Evolutionary conservation across 495 filamentous ascomycete species (phyloP), one percentile per base, ranked within the genome.

Genomic region (Neurospora discreta): DNA sequence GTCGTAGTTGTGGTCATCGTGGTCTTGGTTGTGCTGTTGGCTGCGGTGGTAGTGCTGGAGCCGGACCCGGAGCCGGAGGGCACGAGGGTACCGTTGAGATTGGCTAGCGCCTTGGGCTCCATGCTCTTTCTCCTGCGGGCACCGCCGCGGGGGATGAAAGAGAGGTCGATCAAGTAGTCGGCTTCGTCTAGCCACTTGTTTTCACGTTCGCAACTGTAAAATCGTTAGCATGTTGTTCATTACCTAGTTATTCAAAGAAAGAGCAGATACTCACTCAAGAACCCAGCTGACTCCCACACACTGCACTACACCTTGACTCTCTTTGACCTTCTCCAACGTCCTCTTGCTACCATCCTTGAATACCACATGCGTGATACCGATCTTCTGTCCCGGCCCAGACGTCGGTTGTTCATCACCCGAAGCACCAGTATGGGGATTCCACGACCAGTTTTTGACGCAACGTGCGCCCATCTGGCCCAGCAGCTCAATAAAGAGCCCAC

Each of bases 321-420:
- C 86, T 69, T 89, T 85, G 9, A 96, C 92, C 79, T 97, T 98
- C 79, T 97, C 91, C 69, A 98, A 79, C 0, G 95, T 98, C 41
- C 91, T 87, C 70, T 92, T 89, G 10, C 90, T 90, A 52, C 95
- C 95, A 81, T 97, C 95, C 77, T 98, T 98, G 82, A 92, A 99
- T 2, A 99, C 89, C 1, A 99, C 92, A 76, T 99, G 95, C 5
- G 95, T 99, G 77, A 98, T 94, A 3, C 92, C 92, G 40, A 96
- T 84, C 78, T 90, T 92, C 33, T 65, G 52, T 33, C 52, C 52
- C 0, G 52, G 26, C 0, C 13, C 26, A 65, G 52, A 65, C 2
- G 33, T 26, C 52, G 52, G 52, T 1, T 65, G 52, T 1, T 65
- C 52, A 65, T 65, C 52, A 65, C 52, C 52, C 23, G 52, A 65